Base-by-base conservation (phyloP, 768 basidiomycete genomes). In the Tremella mesenterica region DNA sequence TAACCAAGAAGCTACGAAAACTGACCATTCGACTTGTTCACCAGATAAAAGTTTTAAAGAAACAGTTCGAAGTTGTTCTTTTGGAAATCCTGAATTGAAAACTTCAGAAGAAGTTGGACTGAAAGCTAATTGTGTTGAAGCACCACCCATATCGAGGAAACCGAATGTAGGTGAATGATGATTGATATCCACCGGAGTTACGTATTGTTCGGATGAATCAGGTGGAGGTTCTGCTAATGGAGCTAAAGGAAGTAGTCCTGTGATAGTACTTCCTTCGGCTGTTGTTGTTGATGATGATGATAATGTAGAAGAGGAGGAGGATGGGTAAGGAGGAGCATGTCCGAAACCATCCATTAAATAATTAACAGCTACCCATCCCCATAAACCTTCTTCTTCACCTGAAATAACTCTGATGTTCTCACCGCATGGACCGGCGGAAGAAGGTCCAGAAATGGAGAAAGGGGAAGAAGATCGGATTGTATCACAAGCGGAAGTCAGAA, bases 311-410 rank as follows among this genome's bases (percentile, higher is more conserved):
- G 39, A 26, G 14, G 26, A 26, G 26, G 48, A 46, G 13, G 44
- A 50, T 20, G 48, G n/a, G 29, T 54, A 18, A 36, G 47, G 44
- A 44, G 71, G 67, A 49, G 73, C 64, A 52, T 72, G 69, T 13
- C 75, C 74, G 67, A 99, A 99, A 1, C 92, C 93, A 66, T 97
- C 87, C 88, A 96, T 92, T 45, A 97, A 83, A 72, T 99, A 97
- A 74, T 97, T 99, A 64, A 97, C 90, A 0, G 92, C 91, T 52
- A 99, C 90, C 95, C 95, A 99, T 0, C 95, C 95, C 73, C 91
- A 97, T 38, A 97, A 76, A 0, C 95, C 95, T 69, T 99, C 95
- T 28, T 99, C 95, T 74, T 97, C 92, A 54, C 95, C 95, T 2
- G 88, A 88, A 64, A 97, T 97, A 57, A 97, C 89, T 39, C 85